Base-by-base conservation (phyloP, 2,329 filamentous ascomycete genomes). In the Cladosporium austrohemisphaericum region DNA sequence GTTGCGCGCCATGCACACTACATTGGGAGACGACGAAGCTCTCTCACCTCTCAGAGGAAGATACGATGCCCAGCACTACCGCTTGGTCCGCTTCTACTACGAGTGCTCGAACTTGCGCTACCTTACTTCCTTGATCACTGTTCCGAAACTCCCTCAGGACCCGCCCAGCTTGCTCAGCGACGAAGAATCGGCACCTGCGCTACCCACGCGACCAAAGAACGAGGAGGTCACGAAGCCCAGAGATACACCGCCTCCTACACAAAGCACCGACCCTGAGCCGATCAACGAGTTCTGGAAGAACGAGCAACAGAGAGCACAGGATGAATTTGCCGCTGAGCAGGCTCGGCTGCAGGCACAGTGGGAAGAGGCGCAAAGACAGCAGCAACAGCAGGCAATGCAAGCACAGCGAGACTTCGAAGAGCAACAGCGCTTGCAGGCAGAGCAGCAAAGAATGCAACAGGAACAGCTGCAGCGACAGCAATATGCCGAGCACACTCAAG, bases 231-330 rank as follows among this genome's bases (percentile, higher is more conserved):
- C 90, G 77, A 71, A 87, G 80, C 60, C 85, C 76, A 73, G 77
- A 71, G 67, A 87, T 1, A 83, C 89, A 6, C 74, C 77, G 1
- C 81, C 86, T 1, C 80, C 81, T 8, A 78, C 82, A 5, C 84
- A 84, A 59, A 73, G 80, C 0, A 83, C 90, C 1, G 93, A 96
- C 61, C 92, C 92, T 0, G 91, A 93, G 63, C 89, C 95, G 41
- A 97, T 98, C 64, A 88, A 88, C 45, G 93, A 98, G 61, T 98
- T 98, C 69, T 98, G 93, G 93, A 94, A 94, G 71, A 88, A 83
- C 59, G 91, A 97, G 68, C 81, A 95, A 54, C 86, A 86, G 57
- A 81, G 90, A 26, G 90, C 96, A 67, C 94, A 97, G 67, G 84
- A 90, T 58, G 90, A 95, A 66, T 98, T 94, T 63, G 93, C 94